Conservation (phyloP, 208 protist genomes). For the Wallacemonas rigidus region DNA sequence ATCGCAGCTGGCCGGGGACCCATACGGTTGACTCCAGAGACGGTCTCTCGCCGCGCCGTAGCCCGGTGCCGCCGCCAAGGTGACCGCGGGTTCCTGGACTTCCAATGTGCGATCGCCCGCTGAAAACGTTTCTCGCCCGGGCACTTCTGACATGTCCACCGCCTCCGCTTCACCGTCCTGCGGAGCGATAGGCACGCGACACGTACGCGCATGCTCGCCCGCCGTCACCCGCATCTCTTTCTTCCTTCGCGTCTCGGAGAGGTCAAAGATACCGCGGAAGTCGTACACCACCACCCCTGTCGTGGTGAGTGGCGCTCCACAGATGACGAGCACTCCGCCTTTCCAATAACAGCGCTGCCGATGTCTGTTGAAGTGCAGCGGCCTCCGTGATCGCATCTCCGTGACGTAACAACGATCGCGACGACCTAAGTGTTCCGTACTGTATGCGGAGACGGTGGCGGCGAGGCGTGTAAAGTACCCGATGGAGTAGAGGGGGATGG, state of each 20-base stretch:
- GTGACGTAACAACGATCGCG: not conserved
- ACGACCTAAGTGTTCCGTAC: not conserved
- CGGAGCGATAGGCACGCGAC: not conserved
- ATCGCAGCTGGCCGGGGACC: no score
- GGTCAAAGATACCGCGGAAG: not conserved
- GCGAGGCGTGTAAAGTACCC: not conserved
- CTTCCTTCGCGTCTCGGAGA: not conserved
- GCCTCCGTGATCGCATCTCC: not conserved
- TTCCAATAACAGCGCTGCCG: not conserved
- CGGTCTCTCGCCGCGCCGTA: no score
- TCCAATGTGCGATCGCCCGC: no score
- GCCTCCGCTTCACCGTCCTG: no score
- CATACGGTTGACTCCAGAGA: no score
- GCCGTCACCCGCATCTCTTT: not conserved
- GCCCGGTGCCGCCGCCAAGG: no score
- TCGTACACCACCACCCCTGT: not conserved
- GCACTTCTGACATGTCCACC: no score
- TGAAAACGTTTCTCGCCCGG: not conserved
- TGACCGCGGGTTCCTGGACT: no score
- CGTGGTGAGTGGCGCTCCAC: not conserved
- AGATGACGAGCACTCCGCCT: not conserved
- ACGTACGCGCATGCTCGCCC: not conserved
- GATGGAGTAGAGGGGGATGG: conserved; percentile 4
- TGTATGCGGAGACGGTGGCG: not conserved
- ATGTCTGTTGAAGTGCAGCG: not conserved